Base-by-base conservation (phyloP, 495 filamentous ascomycete species). In the Aspergillus ellipticus region DNA sequence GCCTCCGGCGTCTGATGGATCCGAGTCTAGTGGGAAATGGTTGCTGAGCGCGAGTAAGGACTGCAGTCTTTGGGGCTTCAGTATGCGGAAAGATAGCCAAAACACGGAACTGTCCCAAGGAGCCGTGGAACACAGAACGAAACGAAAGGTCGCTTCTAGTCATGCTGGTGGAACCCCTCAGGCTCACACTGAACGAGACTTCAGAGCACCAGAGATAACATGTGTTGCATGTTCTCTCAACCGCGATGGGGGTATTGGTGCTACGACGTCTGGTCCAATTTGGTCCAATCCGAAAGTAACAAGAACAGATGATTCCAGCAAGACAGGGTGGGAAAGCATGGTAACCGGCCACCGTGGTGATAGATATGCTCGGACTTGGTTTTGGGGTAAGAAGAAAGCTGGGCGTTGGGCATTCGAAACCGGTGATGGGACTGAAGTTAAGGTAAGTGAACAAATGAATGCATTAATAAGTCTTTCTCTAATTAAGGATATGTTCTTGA, bases 271-370 rank as follows among this genome's bases (percentile, higher is more conserved):
- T 6, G 85, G 80, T 35, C 71, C 81, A 2, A 79, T 93, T 20
- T 96, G 92, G 91, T 84, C 89, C 46, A 92, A 90, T 66, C 78
- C 79, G 9, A 80, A 77, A 59, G 59, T 56, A 21, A 77, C 81
- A 19, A 76, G 69, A 53, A 84, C 83, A 54, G 78, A 81, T 53
- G 74, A 81, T 49, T 88, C 84, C 48, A 84, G 81, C 41, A 82
- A 82, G 63, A 94, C 91, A 3, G 94, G 94, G 13, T 97, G 94
- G 93, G 95, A 97, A 67, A 96, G 92, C 64, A 84, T 99, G 15
- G 81, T 99, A 1, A 99, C 94, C 10, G 92, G 89, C n/a, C 94
- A 99, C 69, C 82, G 84, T 58, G 83, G 87, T 16, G 93, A 97
- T 60, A 84, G 85, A 46, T 88, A 79, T 62, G 94, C 89, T 35